A percentile compares a stretch with the other conserved stretches of the same genome.
Evolutionary conservation across 495 filamentous ascomycete genomes (phyloP).

Genomic region (Tuber microsphaerosporum): DNA sequence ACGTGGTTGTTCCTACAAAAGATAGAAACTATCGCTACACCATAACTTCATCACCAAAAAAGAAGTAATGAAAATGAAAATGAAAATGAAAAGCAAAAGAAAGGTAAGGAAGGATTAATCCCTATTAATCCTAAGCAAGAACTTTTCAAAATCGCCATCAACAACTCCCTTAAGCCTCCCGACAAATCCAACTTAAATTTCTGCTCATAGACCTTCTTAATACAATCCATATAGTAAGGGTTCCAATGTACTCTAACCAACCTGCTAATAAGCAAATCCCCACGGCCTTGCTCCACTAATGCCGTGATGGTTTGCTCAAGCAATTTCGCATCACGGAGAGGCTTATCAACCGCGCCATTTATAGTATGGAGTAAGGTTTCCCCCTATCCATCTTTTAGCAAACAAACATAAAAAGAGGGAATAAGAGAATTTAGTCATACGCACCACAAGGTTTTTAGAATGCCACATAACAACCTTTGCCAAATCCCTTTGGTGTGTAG

Average conservation of each 20-base stretch:
- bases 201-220: conserved; percentile 64
- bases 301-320: conserved; percentile 68
- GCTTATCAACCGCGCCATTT: conserved; percentile 91
- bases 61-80: too few species aligned
- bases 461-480: conserved; percentile 78
- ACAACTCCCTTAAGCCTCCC: conserved; percentile 48
- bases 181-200: conserved; percentile 65
- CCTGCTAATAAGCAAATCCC: conserved; percentile 74
- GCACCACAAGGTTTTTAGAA: conserved; percentile 81
- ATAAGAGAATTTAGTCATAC: conserved; percentile 42
- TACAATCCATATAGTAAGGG: conserved; percentile 59
- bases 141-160: conserved; percentile 54
- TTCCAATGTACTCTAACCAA: conserved; percentile 84
- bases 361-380: conserved; percentile 93
- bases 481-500: conserved; percentile 66
- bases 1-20: background rate
- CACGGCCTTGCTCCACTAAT: conserved; percentile 51
- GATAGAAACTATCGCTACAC: background rate
- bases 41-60: background rate
- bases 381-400: conserved; percentile 52
- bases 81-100: background rate
- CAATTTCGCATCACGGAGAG: conserved; percentile 89
- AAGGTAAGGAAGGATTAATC: conserved; percentile 13
- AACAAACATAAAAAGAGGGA: background rate
- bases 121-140: conserved; percentile 50